phyloP scores from a whole-genome alignment of 176 grass and related monocot species.

The Phoenix roebelenii region DNA sequence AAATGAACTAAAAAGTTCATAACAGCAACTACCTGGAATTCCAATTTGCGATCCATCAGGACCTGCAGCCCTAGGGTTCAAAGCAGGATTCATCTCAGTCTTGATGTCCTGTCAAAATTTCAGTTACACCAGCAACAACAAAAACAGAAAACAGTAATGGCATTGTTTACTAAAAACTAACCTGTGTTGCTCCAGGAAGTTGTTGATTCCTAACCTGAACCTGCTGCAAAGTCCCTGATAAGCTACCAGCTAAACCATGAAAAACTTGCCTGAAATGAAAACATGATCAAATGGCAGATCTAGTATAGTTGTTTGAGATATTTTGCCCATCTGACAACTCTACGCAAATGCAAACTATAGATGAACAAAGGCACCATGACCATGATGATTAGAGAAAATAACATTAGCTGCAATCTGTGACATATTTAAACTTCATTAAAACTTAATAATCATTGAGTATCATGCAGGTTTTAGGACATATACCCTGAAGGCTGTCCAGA shows the following conservation, averaged over 20 bases:
- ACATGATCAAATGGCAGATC: no score
- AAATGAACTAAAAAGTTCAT: not conserved
- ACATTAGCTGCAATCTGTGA: not conserved
- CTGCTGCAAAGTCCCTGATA: conserved; percentile 79
- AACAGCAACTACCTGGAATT: conserved; percentile 56
- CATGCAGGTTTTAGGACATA: not conserved
- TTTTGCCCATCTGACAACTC: not conserved
- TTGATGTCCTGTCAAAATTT: conserved; percentile 70
- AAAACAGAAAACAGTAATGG: not conserved
- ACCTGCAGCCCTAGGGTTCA: conserved; percentile 61
- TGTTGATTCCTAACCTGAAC: conserved; percentile 76
- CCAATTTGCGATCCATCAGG: conserved; percentile 82
- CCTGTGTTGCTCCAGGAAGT: conserved; percentile 76
- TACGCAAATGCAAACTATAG: not conserved
- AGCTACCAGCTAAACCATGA: conserved; percentile 71
- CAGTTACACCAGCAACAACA: conserved; percentile 21
- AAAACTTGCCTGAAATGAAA: conserved; percentile 58
- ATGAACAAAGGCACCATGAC: not conserved
- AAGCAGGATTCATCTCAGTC: conserved; percentile 75
- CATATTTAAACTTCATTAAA: conserved; percentile 17
- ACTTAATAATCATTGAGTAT: not conserved
- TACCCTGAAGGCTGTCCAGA: conserved; percentile 88
- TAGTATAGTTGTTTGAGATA: not conserved
- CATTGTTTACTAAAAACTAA: conserved; percentile 6
- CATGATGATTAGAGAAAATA: no score